Base-by-base conservation (phyloP, 2,329 filamentous ascomycete species). In the Paecilomyces fulvus region DNA sequence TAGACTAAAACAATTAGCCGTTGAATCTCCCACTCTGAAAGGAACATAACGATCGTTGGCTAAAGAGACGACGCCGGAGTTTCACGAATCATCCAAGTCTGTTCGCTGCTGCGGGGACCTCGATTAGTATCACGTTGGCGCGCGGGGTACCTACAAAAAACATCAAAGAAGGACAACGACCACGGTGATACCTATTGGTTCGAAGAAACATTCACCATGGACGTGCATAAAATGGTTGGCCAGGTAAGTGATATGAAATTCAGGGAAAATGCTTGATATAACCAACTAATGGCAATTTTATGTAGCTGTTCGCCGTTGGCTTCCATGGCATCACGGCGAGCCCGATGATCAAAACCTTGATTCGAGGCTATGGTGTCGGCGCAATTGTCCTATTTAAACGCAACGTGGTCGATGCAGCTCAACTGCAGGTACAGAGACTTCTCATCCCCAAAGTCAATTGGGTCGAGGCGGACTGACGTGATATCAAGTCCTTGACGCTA, bases 241-340 rank as follows among this genome's bases (percentile, higher is more conserved):
- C 70, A 73, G 67, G 70, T 72, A 65, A 30, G 59, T 30, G n/a
- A 14, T 28, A 33, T 8, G 20, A 1, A 25, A 12, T 51, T 17
- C 25, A 49, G 49, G 25, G 46, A 55, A 8, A 17, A 25, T 21
- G 6, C 28, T 52, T 43, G 43, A 30, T 48, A 8, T 9, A 12
- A 11, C 12, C 37, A 21, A 30, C 52, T 58, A 30, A 61, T 46
- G 17, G 51, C 51, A 10, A 51, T 17, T 51, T 17, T 55, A n/a
- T n/a, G n/a, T n/a, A 78, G 75, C 70, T 77, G 49, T 77, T 78
- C 56, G 72, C 74, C 43, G 72, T 77, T 58, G 75, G 75, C 21
- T 77, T 77, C 46, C 63, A 76, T 57, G 73, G 72, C 48, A 64
- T 70, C 48, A 66, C 65, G 6, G 67, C 70, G 5, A 75, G 68